Percentiles rank a stretch among this genome's conserved stretches.
Conservation (phyloP, 176 grass and related monocot species). For the Lolium rigidum region DNA sequence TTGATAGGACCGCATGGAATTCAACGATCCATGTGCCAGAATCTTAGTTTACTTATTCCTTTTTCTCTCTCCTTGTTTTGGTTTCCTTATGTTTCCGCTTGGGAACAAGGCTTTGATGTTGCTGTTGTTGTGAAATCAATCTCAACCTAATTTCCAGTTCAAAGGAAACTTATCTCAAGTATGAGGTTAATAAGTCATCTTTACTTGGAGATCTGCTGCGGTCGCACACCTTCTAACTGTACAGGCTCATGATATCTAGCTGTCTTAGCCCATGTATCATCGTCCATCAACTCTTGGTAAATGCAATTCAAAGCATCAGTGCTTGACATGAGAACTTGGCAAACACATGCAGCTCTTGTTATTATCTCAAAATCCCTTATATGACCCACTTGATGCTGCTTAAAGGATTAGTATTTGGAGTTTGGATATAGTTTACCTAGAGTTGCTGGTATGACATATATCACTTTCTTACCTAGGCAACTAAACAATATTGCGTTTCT, state of each 20-base stretch:
- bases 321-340: neutral
- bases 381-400: neutral
- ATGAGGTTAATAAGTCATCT: neutral
- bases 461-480: neutral
- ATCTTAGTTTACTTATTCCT: too few species aligned
- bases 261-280: constrained; percentile 8
- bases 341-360: constrained; percentile 14
- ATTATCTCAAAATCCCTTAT: neutral
- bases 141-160: neutral
- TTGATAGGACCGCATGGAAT: too few species aligned
- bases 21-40: too few species aligned
- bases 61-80: too few species aligned
- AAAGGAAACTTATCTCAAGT: neutral
- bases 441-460: constrained; percentile 2
- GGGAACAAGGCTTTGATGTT: too few species aligned
- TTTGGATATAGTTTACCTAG: neutral
- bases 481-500: neutral
- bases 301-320: constrained; percentile 7
- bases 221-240: neutral
- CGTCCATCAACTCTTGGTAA: neutral
- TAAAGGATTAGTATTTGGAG: neutral
- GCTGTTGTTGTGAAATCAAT: neutral
- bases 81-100: too few species aligned
- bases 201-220: neutral
- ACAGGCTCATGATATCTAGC: neutral